Base-by-base conservation (phyloP, 306 rosid genomes). In the Vachellia pachyceras region DNA sequence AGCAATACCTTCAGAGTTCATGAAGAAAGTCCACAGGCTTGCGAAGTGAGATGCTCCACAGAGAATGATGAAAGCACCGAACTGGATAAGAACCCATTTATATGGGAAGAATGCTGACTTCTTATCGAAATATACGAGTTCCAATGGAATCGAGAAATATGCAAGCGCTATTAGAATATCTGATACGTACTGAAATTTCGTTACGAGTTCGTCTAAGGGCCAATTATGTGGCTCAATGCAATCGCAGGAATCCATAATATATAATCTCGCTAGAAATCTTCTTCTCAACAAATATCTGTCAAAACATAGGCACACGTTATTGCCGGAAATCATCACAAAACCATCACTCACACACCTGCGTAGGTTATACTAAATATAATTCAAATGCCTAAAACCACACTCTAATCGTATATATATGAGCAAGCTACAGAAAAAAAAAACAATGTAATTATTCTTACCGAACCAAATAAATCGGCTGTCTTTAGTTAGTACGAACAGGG, bases 71-170 rank as follows among this genome's bases (percentile, higher is more conserved):
- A 95, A 95, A 69, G 99, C 94, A 69, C 97, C 97, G 72, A 93
- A 91, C 89, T 95, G 99, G 87, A 93, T 87, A 79, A 95, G 97
- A 84, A 95, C 99, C 99, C 99, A 93, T 91, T 93, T 75, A 77
- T 92, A 95, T 0, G 99, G 99, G 72, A 92, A 92, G 89, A 93
- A 88, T 10, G 97, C 89, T 13, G 97, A 91, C 58, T 88, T 92
- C 40, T 91, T 92, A 82, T 93, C 97, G 80, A 95, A 95, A 79
- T 93, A 95, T 46, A 95, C 86, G 3, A 95, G 93, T 84, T 93
- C 99, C 76, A 95, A 77, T 18, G 99, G 99, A 76, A 95, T 91
- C 8, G 97, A 93, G 85, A 95, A 95, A 87, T 95, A 93, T 0
- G 99, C 97, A 69, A 95, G 82, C 0, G 97, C 97, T 35, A 95